Evolutionary conservation across 768 basidiomycete species (phyloP).

Genomic region (Hortiboletus campestris): DNA sequence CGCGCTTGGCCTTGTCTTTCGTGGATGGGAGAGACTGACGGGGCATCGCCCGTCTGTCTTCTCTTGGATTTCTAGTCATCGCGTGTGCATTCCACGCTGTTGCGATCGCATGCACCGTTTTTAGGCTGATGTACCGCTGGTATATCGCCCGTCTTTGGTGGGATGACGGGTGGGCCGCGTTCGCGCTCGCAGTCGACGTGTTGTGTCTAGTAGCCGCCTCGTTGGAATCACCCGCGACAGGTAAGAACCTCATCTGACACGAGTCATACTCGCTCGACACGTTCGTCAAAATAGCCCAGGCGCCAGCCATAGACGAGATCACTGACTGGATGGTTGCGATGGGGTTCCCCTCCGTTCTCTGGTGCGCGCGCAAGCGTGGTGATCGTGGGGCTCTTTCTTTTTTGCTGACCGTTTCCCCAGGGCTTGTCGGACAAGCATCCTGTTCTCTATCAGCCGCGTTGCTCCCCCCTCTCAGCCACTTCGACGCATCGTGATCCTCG

Average conservation of each 20-base stretch:
- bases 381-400: neutral
- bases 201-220: constrained; percentile 7
- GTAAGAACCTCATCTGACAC: neutral
- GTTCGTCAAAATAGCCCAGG: neutral
- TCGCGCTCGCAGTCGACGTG: constrained; percentile 22
- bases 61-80: constrained; percentile 11
- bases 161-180: constrained; percentile 28
- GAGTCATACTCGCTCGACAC: neutral
- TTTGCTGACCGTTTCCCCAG: constrained; percentile 10
- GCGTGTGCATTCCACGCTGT: constrained; percentile 14
- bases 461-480: constrained; percentile 9
- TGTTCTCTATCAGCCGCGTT: constrained; percentile 23
- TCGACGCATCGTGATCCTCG: neutral
- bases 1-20: neutral
- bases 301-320: neutral
- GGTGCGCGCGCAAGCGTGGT: constrained; percentile 12
- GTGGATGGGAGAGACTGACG: neutral
- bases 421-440: constrained; percentile 25
- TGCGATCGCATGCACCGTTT: constrained; percentile 24
- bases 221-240: neutral
- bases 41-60: neutral
- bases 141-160: constrained; percentile 26
- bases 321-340: constrained; percentile 14
- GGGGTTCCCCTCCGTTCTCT: constrained; percentile 16
- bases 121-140: constrained; percentile 23